These are phyloP conservation scores for Deuterostichococcus epilithicus DNA, from an alignment of 139 green algal species.

Conservation along the genomic window DNA sequence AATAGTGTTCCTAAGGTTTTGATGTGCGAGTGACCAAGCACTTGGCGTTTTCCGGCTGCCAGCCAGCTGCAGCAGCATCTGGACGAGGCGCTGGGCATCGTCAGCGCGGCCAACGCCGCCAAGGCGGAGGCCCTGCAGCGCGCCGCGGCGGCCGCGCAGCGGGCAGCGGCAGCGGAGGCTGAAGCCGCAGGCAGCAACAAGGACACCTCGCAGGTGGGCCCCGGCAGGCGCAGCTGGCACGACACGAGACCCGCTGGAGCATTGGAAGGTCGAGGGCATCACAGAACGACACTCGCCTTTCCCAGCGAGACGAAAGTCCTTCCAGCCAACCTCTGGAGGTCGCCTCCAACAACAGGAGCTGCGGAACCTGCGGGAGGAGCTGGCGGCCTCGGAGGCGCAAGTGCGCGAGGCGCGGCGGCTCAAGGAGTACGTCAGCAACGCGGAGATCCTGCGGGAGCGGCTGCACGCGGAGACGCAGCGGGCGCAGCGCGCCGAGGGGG, in stretches of 20 bases:
- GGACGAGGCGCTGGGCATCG: neutral
- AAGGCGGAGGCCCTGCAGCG: conserved; percentile 3
- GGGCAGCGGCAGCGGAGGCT: neutral
- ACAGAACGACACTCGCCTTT: too few species aligned
- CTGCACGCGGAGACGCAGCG: neutral
- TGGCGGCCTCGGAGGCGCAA: neutral
- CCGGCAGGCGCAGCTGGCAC: neutral
- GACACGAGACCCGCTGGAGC: conserved; percentile 1
- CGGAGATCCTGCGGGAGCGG: neutral
- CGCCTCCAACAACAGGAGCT: neutral
- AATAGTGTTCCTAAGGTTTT: neutral
- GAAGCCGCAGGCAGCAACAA: neutral
- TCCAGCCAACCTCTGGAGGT: too few species aligned
- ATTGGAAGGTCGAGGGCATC: too few species aligned
- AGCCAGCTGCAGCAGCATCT: conserved; percentile 14
- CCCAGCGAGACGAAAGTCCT: too few species aligned
- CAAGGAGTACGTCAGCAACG: conserved; percentile 7
- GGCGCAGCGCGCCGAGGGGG: neutral
- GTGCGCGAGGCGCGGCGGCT: conserved; percentile 7
- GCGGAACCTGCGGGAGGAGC: conserved; percentile 11
- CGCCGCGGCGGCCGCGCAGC: neutral
- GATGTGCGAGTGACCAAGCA: conserved; percentile 2
- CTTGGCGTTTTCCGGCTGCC: neutral
- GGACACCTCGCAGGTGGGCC: too few species aligned
- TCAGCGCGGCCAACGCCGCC: neutral